A percentile compares a stretch with the other conserved stretches of the same genome.
These are phyloP conservation scores for Leccinum imitatum DNA, from an alignment of 768 basidiomycete genomes.

Conservation along the genomic window DNA sequence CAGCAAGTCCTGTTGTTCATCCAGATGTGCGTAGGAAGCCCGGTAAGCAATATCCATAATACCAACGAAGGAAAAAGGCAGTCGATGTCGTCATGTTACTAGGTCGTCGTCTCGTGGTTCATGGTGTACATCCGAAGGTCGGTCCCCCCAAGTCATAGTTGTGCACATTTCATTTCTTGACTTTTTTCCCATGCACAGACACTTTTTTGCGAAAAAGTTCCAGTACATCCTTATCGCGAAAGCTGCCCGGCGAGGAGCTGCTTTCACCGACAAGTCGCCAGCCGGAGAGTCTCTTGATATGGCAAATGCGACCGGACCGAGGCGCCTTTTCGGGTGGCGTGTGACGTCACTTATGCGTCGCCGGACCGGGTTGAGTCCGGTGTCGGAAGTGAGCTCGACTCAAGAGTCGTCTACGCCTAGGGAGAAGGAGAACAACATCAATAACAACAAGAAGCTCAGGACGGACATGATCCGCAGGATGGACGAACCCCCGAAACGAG, in stretches of 20 bases:
- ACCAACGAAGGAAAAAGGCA: too few species aligned
- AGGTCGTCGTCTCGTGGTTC: slow-evolving; percentile 81
- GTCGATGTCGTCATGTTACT: neutral
- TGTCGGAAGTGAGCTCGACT: slow-evolving; percentile 20
- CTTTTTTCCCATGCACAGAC: neutral
- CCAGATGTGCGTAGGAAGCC: slow-evolving; percentile 76
- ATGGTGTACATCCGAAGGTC: slow-evolving; percentile 79
- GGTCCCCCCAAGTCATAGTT: neutral
- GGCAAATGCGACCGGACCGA: slow-evolving; percentile 15
- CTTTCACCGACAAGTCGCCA: slow-evolving; percentile 14
- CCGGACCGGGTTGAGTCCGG: slow-evolving; percentile 27
- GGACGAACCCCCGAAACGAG: too few species aligned
- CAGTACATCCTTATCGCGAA: slow-evolving; percentile 52
- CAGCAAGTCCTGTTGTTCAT: slow-evolving; percentile 72
- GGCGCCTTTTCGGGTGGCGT: slow-evolving; percentile 27
- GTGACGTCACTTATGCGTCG: slow-evolving; percentile 35
- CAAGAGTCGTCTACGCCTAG: too few species aligned
- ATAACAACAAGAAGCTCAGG: too few species aligned
- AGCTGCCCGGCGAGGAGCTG: slow-evolving; percentile 30
- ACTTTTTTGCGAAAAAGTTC: slow-evolving; percentile 72
- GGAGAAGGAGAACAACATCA: too few species aligned
- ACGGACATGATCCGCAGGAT: too few species aligned
- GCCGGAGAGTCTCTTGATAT: slow-evolving; percentile 21
- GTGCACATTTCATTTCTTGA: neutral
- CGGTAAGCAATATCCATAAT: slow-evolving; percentile 46